Evolutionary conservation across 164 flowering plant species (phyloP).

Genomic region (Stephania cephalantha): DNA sequence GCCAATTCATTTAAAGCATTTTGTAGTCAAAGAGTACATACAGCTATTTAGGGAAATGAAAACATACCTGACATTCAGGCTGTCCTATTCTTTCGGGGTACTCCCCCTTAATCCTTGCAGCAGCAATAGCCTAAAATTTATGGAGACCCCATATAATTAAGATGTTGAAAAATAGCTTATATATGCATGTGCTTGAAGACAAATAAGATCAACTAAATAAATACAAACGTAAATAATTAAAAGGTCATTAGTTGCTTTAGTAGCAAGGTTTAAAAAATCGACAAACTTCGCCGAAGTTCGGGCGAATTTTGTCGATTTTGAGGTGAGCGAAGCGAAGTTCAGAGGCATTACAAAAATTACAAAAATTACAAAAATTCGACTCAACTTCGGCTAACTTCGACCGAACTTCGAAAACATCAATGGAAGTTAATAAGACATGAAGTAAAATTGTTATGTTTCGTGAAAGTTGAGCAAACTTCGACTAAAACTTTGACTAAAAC

Average conservation of each 20-base stretch:
- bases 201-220: not conserved
- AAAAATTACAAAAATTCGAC: too few relatives aligned
- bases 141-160: conserved; percentile 13
- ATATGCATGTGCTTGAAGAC: not conserved
- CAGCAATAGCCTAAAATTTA: conserved; percentile 68
- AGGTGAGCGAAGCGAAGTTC: too few relatives aligned
- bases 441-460: too few relatives aligned
- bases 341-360: too few relatives aligned
- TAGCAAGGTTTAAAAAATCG: not conserved
- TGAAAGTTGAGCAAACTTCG: too few relatives aligned
- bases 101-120: conserved; percentile 85
- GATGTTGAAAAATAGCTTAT: not conserved
- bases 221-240: not conserved
- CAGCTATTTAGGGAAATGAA: not conserved
- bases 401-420: too few relatives aligned
- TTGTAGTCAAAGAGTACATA: not conserved
- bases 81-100: conserved; percentile 94
- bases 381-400: too few relatives aligned
- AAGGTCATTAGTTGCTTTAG: not conserved
- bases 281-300: too few relatives aligned
- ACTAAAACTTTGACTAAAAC: too few relatives aligned
- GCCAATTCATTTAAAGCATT: not conserved
- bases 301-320: too few relatives aligned
- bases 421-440: too few relatives aligned
- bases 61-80: conserved; percentile 88